phyloP scores from a whole-genome alignment of 805 yeast species.

The Saitoella complicata region DNA sequence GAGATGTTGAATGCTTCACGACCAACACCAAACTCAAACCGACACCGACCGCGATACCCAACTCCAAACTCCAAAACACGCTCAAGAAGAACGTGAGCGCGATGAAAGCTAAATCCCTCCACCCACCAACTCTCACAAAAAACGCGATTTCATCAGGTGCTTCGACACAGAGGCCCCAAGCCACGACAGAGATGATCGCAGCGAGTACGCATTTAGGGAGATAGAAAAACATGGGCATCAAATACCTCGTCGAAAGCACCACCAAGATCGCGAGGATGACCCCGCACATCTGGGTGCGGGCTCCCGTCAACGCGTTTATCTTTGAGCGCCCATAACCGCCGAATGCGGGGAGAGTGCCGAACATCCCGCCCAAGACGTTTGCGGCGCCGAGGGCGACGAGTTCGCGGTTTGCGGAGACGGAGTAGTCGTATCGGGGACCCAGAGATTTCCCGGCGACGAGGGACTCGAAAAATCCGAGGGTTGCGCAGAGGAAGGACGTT shows the following conservation, averaged over 20 bases:
- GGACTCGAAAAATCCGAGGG: slow-evolving; percentile 82
- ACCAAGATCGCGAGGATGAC: slow-evolving; percentile 66
- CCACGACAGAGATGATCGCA: slow-evolving; percentile 66
- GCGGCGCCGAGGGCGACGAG: slow-evolving; percentile 74
- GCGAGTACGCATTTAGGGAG: slow-evolving; percentile 70
- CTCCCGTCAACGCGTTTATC: slow-evolving; percentile 76
- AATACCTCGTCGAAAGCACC: slow-evolving; percentile 41
- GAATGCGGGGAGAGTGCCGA: slow-evolving; percentile 66
- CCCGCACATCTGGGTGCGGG: slow-evolving; percentile 71
- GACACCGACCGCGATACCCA: slow-evolving; percentile 80
- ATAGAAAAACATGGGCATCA: slow-evolving; percentile 48
- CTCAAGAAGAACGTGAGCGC: slow-evolving; percentile 48
- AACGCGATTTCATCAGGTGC: slow-evolving; percentile 64
- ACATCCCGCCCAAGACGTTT: slow-evolving; percentile 42
- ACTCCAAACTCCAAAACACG: slow-evolving; percentile 62
- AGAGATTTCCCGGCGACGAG: slow-evolving; percentile 83
- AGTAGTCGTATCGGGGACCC: slow-evolving; percentile 47
- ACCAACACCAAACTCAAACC: slow-evolving; percentile 66
- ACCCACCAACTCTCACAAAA: slow-evolving; percentile 59
- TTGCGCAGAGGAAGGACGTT: slow-evolving; percentile 63
- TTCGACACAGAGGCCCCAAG: slow-evolving; percentile 61
- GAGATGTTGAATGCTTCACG: slow-evolving; percentile 60
- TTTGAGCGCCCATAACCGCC: slow-evolving; percentile 94
- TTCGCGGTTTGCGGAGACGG: slow-evolving; percentile 73
- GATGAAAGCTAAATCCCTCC: slow-evolving; percentile 57